phyloP scores from a whole-genome alignment of 2,329 filamentous ascomycete genomes.

The Atkinsonella texensis region DNA sequence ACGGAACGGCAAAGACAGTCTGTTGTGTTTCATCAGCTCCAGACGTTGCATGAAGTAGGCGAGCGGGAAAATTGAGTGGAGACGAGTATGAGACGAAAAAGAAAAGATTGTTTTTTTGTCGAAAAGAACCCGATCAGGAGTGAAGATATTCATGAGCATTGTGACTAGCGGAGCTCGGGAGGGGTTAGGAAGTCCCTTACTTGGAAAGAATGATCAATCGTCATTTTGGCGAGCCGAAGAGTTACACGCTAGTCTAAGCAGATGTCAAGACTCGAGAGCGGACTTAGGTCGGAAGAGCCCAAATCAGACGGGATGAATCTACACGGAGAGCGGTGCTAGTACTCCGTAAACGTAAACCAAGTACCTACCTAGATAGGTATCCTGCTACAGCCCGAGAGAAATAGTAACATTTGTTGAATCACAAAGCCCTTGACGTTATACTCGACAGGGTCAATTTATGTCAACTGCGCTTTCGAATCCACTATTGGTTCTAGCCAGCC shows the following conservation, averaged over 20 bases:
- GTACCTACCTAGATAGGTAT: conserved; percentile 6
- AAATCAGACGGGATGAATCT: conserved; percentile 3
- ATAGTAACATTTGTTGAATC: conserved; percentile 11
- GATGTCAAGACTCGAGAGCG: conserved; percentile 1
- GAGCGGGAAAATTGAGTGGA: conserved; percentile 9
- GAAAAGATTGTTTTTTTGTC: background rate
- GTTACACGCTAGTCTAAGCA: background rate
- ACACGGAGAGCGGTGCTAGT: conserved; percentile 14
- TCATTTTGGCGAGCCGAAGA: conserved; percentile 23
- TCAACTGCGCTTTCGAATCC: conserved; percentile 21
- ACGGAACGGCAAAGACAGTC: conserved; percentile 89
- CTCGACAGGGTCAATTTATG: conserved; percentile 17
- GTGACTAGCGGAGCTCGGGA: background rate
- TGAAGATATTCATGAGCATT: background rate
- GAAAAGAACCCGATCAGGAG: no score
- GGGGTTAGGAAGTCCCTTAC: conserved; percentile 17
- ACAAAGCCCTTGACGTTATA: conserved; percentile 13
- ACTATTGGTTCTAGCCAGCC: background rate
- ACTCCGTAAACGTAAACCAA: conserved; percentile 11
- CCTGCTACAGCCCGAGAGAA: conserved; percentile 17
- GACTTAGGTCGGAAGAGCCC: background rate
- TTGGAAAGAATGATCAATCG: conserved; percentile 33
- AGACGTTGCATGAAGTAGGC: background rate
- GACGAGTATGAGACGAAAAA: background rate
- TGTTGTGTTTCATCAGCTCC: conserved; percentile 33